These are phyloP conservation scores for Phialocephala subalpina DNA, from an alignment of 2,329 filamentous ascomycete genomes.

Conservation along the genomic window DNA sequence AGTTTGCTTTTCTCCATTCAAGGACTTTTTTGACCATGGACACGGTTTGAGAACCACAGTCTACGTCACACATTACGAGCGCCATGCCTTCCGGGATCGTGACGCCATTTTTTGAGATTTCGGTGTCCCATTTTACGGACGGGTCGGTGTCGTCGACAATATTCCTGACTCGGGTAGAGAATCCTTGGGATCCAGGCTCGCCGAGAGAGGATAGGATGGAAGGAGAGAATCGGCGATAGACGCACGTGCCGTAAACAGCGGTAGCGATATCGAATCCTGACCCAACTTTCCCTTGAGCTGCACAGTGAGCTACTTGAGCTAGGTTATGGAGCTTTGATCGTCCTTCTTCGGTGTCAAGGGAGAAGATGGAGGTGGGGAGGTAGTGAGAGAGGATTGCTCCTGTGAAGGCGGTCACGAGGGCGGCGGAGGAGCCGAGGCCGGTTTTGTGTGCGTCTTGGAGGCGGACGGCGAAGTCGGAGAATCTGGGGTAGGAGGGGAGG, in stretches of 20 bases:
- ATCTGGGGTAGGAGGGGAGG: constrained; percentile 54
- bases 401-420: constrained; percentile 88
- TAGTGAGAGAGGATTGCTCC: constrained; percentile 81
- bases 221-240: constrained; percentile 93
- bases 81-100: constrained; percentile 76
- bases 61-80: constrained; percentile 94
- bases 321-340: constrained; percentile 83
- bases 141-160: constrained; percentile 67
- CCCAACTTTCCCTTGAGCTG: constrained; percentile 95
- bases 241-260: constrained; percentile 89
- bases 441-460: constrained; percentile 90
- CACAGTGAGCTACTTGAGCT: constrained; percentile 91
- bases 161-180: constrained; percentile 68
- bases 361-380: constrained; percentile 64
- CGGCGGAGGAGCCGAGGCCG: constrained; percentile 92
- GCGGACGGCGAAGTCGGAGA: constrained; percentile 79
- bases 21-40: constrained; percentile 95
- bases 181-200: constrained; percentile 70
- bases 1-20: constrained; percentile 75
- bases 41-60: constrained; percentile 91
- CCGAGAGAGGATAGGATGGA: constrained; percentile 72
- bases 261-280: constrained; percentile 95
- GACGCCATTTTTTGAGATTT: constrained; percentile 74
- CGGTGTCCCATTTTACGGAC: constrained; percentile 74
- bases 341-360: constrained; percentile 61